These are phyloP conservation scores for Termitomyces sp. DNA, from an alignment of 768 basidiomycete genomes.

Conservation along the genomic window DNA sequence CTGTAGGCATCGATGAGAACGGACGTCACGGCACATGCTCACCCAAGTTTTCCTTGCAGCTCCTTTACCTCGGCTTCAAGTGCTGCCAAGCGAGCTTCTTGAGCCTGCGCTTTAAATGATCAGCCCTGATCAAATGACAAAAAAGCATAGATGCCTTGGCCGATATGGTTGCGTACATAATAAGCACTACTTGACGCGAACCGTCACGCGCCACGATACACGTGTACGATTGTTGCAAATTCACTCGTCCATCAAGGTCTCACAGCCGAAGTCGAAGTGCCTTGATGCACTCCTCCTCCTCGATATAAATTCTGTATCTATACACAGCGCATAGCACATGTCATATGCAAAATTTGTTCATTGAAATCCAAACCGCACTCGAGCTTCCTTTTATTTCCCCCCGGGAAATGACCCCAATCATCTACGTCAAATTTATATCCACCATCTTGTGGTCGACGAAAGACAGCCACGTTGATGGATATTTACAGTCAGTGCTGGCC, in stretches of 20 bases:
- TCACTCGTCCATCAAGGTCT: too few relatives aligned
- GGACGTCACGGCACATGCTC: slow-evolving; percentile 5
- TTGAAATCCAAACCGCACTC: background rate
- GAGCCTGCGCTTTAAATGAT: slow-evolving; percentile 12
- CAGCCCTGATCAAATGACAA: background rate
- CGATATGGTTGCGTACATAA: slow-evolving; percentile 24
- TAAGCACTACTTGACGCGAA: too few relatives aligned
- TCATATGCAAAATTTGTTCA: background rate
- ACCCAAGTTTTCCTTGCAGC: slow-evolving; percentile 24
- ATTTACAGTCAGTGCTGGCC: background rate
- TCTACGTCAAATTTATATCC: background rate
- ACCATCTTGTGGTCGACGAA: background rate
- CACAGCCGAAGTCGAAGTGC: too few relatives aligned
- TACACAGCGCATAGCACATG: background rate
- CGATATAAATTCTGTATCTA: too few relatives aligned
- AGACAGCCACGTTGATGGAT: background rate
- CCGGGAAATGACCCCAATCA: background rate
- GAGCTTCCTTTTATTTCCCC: background rate
- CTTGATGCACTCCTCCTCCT: too few relatives aligned
- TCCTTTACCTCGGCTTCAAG: slow-evolving; percentile 22
- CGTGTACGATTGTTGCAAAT: too few relatives aligned
- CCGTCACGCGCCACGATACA: background rate
- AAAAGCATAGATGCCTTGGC: slow-evolving; percentile 12
- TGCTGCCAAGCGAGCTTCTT: slow-evolving; percentile 19
- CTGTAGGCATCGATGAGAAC: background rate